Conservation (phyloP, 768 basidiomycete species). For the Xanthoconium stramineum region DNA sequence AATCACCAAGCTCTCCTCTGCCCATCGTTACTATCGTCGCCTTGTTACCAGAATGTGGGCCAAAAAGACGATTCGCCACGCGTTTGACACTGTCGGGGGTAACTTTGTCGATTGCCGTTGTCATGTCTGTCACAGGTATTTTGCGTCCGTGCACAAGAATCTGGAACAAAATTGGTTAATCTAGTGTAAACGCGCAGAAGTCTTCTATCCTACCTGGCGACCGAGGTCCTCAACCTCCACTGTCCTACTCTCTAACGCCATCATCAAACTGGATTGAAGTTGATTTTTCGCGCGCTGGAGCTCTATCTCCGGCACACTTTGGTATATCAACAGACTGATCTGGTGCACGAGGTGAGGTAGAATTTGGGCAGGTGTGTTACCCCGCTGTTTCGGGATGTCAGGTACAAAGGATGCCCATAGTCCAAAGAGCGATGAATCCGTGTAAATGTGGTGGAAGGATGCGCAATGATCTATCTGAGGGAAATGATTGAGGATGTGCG, state of each 20-base stretch:
- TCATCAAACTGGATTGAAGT: slow-evolving; percentile 87
- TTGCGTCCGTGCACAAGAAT: slow-evolving; percentile 84
- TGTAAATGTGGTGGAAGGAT: slow-evolving; percentile 97
- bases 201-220: slow-evolving; percentile 57
- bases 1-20: slow-evolving; percentile 70
- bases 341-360: slow-evolving; percentile 86
- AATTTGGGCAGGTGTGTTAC: slow-evolving; percentile 67
- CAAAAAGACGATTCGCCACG: slow-evolving; percentile 76
- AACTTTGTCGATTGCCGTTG: slow-evolving; percentile 76
- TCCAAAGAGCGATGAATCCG: slow-evolving; percentile 91
- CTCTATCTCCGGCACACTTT: slow-evolving; percentile 62
- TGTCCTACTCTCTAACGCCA: slow-evolving; percentile 87
- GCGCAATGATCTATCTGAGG: slow-evolving; percentile 93
- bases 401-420: slow-evolving; percentile 85
- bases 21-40: slow-evolving; percentile 86
- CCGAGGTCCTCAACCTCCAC: slow-evolving; percentile 89
- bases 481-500: slow-evolving; percentile 92
- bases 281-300: slow-evolving; percentile 91
- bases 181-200: neutral
- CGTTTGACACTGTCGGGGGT: slow-evolving; percentile 65
- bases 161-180: slow-evolving; percentile 33
- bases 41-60: slow-evolving; percentile 55
- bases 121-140: slow-evolving; percentile 89
- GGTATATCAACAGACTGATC: slow-evolving; percentile 75
- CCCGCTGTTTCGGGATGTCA: slow-evolving; percentile 48